Evolutionary conservation across 495 filamentous ascomycete genomes (phyloP), one percentile per base, ranked within the genome.

Genomic region (Acidiella bohemica): DNA sequence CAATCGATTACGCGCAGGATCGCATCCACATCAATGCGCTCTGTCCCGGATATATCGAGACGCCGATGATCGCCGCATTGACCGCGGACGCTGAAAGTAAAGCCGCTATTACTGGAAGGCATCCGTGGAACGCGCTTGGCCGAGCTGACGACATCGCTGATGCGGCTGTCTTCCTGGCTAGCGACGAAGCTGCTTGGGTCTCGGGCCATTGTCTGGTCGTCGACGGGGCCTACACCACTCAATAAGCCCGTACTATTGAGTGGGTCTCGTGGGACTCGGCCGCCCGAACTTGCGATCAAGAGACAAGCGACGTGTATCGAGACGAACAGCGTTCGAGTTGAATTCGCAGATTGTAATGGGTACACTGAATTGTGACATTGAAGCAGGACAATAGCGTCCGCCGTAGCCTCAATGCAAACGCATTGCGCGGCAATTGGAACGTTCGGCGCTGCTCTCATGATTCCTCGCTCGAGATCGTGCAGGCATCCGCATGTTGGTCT

Each of bases 131-230:
- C 26, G 9, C 30, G 5, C 35, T 51, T 12, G 51, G 51, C 14
- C 33, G 39, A 32, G 32, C 50, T n/a, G 43, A 52, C 24, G 49
- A 52, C 23, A 21, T 55, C 17, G 49, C 52, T 16, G 35, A 44
- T 29, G 50, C 42, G 7, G 53, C 46, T 4, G 22, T 56, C 3
- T 56, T 56, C 32, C 32, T 56, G 4, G 37, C 33, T 7, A 54
- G 53, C 30, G 53, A 56, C 17, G 53, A 56, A 30, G 42, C 51
- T 1, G 27, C 46, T 1, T 49, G 34, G 34, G 24, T 49, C 1
- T 39, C 46, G 11, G 46, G 46, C 1, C 40, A 44, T 22, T n/a
- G 31, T 7, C 13, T 49, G n/a, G 36, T 49, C 8, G 32, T 49
- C 14, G 46, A 49, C 30, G 46, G 46, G 5, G 46, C 32, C 18